Percentiles rank a stretch among this genome's conserved stretches.
Conservation (phyloP, 2,329 filamentous ascomycete genomes). For the Penicillium capsulatum region DNA sequence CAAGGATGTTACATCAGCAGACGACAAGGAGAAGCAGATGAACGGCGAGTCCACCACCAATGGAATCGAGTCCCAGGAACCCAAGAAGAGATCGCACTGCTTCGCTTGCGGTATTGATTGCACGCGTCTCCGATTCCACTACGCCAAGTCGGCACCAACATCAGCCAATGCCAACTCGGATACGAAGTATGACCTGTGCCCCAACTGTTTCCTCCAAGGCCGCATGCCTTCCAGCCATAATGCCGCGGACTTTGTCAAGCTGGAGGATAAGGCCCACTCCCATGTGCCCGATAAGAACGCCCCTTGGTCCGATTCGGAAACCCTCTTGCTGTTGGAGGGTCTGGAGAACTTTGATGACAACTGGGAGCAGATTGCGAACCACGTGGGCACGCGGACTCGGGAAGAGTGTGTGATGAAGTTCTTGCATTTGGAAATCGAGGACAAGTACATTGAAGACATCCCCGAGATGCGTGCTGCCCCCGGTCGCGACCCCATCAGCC, state of each 20-base stretch:
- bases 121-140: constrained; percentile 66
- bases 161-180: constrained; percentile 54
- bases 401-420: constrained; percentile 98
- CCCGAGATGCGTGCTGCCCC: constrained; percentile 63
- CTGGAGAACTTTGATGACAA: constrained; percentile 92
- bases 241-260: constrained; percentile 76
- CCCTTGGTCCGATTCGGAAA: constrained; percentile 86
- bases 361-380: constrained; percentile 87
- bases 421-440: constrained; percentile 91
- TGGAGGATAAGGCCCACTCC: constrained; percentile 82
- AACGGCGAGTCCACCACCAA: constrained; percentile 72
- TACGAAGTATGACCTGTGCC: constrained; percentile 81
- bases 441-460: constrained; percentile 88
- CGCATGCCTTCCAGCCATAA: constrained; percentile 76
- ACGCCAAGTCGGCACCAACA: constrained; percentile 59
- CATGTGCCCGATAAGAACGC: constrained; percentile 76
- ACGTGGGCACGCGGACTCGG: constrained; percentile 83
- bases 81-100: constrained; percentile 70
- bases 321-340: constrained; percentile 82
- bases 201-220: constrained; percentile 81
- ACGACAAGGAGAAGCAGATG: constrained; percentile 60
- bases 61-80: constrained; percentile 59
- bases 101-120: constrained; percentile 91
- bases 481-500: constrained; percentile 82
- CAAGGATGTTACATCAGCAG: constrained; percentile 71